Conservation (phyloP, 1,284 basidiomycete genomes). For the Ustilago sp. region DNA sequence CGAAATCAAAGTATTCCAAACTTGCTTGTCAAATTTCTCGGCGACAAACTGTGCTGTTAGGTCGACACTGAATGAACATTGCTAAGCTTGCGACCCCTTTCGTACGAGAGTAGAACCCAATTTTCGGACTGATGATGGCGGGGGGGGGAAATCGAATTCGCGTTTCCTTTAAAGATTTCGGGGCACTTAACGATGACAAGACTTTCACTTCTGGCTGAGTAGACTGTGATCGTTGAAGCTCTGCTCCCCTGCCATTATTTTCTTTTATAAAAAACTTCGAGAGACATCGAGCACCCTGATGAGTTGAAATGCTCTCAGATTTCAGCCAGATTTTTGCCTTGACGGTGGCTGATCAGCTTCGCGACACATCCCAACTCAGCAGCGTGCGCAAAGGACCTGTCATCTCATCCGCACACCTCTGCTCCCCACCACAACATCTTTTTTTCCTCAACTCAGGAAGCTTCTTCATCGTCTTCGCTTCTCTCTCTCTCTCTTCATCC, state of each 20-base stretch:
- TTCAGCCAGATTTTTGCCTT: slow-evolving; percentile 7
- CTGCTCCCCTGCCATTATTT: slow-evolving; percentile 5
- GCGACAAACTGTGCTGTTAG: not conserved
- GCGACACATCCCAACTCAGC: not conserved
- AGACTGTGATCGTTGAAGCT: not conserved
- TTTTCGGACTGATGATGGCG: not conserved
- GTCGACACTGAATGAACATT: not conserved
- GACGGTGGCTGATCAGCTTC: slow-evolving; percentile 28
- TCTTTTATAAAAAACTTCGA: not conserved
- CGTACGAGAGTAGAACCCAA: not conserved
- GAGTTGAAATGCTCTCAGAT: not conserved
- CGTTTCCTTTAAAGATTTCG: not conserved
- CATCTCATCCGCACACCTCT: not conserved
- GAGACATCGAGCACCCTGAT: not conserved
- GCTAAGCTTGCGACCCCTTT: not conserved
- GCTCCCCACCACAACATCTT: slow-evolving; percentile 12
- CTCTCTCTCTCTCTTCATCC: not conserved
- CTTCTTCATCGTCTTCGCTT: not conserved
- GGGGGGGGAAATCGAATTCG: slow-evolving; percentile 1
- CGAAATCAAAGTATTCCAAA: slow-evolving; percentile 20
- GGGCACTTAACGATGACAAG: slow-evolving; percentile 14
- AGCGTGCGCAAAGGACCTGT: not conserved
- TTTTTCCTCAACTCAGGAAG: slow-evolving; percentile 23
- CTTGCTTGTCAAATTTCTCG: not conserved
- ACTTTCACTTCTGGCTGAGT: slow-evolving; percentile 3